Base-by-base conservation (phyloP, 2,329 filamentous ascomycete species). In the Ophiocordyceps australis region DNA sequence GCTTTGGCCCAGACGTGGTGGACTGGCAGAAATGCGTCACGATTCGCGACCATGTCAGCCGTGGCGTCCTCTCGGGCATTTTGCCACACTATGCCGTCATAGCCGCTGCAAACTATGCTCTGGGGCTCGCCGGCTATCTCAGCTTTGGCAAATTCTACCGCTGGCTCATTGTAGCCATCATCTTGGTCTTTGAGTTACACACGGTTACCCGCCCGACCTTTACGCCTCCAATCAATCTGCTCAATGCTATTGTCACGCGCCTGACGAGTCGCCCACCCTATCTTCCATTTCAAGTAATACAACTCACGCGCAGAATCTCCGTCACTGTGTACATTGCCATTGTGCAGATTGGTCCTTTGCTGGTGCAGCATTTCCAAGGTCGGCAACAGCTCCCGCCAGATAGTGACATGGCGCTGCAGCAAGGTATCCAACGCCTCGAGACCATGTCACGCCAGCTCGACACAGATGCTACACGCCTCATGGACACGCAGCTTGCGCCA, bases 301-400 rank as follows among this genome's bases (percentile, higher is more conserved):
- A 63, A 10, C 65, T 95, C 6, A 68, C 76, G 5, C 72, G 85
- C 32, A 80, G 80, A 44, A 54, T 81, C 14, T 70, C 73, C 11
- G 56, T 95, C 26, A 85, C 82, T 3, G 51, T 81, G 15, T 85
- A 81, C 49, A 81, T 92, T 35, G 85, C 80, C 26, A 67, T 92
- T 30, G 74, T 74, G 5, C 82, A 92, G 49, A 64, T 91, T 26
- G 75, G 76, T 0, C 80, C 81, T 4, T 53, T 82, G 5, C 50
- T 80, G 9, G 50, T 51, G 42, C 35, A 53, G 52, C 33, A 52
- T 40, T 35, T 45, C 29, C 34, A 45, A 39, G 28, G 46, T 36
- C 35, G 41, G 13, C 40, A 35, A 13, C 27, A 37, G 6, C 30
- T 39, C 2, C 33, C 38, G 28, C 32, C 43, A 6, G 52, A 52